Evolutionary conservation across 2,329 filamentous ascomycete genomes (phyloP).

Genomic region (Curvularia hawaiiensis): DNA sequence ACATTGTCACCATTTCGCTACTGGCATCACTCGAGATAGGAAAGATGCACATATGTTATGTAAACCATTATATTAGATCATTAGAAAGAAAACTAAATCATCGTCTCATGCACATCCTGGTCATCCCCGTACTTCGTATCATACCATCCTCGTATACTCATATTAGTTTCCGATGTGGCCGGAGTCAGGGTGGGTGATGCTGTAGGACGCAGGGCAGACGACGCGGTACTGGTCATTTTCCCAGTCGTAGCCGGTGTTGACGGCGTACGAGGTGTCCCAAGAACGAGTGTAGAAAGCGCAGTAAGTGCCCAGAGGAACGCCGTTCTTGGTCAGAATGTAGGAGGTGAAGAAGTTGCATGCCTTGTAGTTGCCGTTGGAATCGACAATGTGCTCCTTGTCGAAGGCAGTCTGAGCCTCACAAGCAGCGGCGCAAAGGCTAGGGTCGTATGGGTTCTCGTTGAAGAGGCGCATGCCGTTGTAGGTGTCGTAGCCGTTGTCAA

Average conservation of each 20-base stretch:
- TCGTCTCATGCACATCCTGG: not conserved
- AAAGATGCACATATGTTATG: not conserved
- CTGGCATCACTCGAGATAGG: not conserved
- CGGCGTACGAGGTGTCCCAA: constrained; percentile 23
- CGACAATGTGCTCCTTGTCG: constrained; percentile 35
- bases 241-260: constrained; percentile 32
- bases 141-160: not conserved
- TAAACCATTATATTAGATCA: not conserved
- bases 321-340: constrained; percentile 46
- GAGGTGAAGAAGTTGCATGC: constrained; percentile 48
- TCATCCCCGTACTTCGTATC: not conserved
- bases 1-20: not conserved
- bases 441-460: constrained; percentile 37
- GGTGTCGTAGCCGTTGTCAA: constrained; percentile 24
- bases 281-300: constrained; percentile 36
- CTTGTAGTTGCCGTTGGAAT: constrained; percentile 34
- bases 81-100: not conserved
- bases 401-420: constrained; percentile 45
- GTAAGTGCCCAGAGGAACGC: constrained; percentile 46
- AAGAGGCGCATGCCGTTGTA: constrained; percentile 39
- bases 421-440: constrained; percentile 39
- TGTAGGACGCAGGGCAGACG: constrained; percentile 14
- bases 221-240: constrained; percentile 14
- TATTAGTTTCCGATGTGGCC: constrained; percentile 1
- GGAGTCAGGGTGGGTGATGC: constrained; percentile 9